These are phyloP conservation scores for Suhomyces bokatorum DNA, from an alignment of 1,139 yeast species.

Conservation along the genomic window DNA sequence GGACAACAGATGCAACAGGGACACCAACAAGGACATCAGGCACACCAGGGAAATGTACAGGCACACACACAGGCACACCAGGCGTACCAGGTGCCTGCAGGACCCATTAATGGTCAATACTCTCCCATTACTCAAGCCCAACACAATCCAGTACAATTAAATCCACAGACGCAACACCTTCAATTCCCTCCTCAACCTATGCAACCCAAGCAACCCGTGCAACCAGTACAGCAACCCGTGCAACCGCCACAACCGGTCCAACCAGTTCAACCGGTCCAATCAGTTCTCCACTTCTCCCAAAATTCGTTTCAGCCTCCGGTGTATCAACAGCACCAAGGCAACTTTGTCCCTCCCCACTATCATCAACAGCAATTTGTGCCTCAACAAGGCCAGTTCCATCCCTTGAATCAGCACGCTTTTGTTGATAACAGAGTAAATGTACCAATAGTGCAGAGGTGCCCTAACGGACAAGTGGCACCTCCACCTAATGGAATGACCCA, in stretches of 20 bases:
- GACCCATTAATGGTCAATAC: background rate
- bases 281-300: background rate
- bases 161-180: background rate
- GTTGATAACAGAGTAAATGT: background rate
- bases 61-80: no score
- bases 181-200: background rate
- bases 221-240: background rate
- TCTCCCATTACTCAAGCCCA: background rate
- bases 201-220: background rate
- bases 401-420: background rate
- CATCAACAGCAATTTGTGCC: background rate
- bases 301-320: background rate
- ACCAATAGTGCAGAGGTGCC: no score
- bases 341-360: background rate
- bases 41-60: no score
- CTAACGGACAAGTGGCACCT: no score
- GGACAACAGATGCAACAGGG: no score
- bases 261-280: background rate
- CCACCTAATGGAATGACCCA: background rate
- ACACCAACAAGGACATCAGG: no score
- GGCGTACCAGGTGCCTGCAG: no score
- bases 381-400: background rate
- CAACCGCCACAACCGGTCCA: background rate
- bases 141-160: background rate
- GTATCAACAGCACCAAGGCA: background rate